Conservation (phyloP, 306 rosid species). For the Quercus gilva region DNA sequence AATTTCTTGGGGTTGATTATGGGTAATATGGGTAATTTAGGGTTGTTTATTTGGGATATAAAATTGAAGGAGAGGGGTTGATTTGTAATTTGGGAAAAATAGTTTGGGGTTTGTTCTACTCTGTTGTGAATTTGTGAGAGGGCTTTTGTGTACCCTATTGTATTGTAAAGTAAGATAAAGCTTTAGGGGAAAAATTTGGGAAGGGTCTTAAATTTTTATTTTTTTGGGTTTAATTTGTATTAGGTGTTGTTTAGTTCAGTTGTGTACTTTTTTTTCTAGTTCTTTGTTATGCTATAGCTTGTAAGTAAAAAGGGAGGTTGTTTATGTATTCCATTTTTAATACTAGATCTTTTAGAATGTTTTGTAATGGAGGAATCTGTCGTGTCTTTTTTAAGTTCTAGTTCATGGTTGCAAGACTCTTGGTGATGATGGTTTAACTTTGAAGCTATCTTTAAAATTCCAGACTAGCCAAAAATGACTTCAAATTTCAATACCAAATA, state of each 20-base stretch:
- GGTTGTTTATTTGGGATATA: conserved; percentile 19
- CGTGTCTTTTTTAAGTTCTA: too few species aligned
- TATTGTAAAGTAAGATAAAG: conserved; percentile 35
- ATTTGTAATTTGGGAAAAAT: conserved; percentile 18
- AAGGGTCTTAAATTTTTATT: too few species aligned
- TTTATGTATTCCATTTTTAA: neutral
- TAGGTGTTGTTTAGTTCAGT: neutral
- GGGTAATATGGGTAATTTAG: conserved; percentile 30
- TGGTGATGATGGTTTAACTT: too few species aligned
- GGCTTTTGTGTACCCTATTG: conserved; percentile 26
- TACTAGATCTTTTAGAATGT: neutral
- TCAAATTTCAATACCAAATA: too few species aligned
- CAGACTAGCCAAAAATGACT: too few species aligned
- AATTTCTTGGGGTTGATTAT: conserved; percentile 13
- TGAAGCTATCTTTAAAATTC: too few species aligned
- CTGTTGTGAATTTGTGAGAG: conserved; percentile 20
- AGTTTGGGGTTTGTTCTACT: conserved; percentile 25
- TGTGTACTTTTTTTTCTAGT: neutral
- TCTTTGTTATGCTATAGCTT: neutral
- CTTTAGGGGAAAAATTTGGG: conserved; percentile 16
- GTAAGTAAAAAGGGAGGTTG: neutral
- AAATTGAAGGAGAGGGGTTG: conserved; percentile 23
- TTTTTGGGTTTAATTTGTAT: too few species aligned
- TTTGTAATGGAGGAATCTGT: neutral
- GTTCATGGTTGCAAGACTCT: too few species aligned